A percentile compares a stretch with the other conserved stretches of the same genome.
These are phyloP conservation scores for Mallotus japonicus DNA, from an alignment of 441 rosid species.

Conservation along the genomic window DNA sequence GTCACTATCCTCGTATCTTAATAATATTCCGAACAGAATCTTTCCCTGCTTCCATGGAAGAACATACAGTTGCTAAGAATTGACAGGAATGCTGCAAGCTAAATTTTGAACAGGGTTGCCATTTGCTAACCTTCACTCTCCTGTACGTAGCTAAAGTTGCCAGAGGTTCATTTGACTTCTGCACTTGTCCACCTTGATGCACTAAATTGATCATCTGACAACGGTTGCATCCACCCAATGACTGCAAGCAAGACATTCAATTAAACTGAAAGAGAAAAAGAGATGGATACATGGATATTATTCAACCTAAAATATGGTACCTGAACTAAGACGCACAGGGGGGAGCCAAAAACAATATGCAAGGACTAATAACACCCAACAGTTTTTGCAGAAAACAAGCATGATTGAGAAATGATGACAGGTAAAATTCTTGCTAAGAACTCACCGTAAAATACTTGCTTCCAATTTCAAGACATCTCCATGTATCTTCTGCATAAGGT, in stretches of 20 bases:
- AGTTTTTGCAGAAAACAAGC: neutral
- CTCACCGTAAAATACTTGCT: conserved; percentile 55
- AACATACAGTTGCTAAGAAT: neutral
- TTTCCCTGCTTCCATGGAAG: conserved; percentile 61
- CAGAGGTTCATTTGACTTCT: conserved; percentile 75
- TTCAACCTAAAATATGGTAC: neutral
- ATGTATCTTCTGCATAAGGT: conserved; percentile 82
- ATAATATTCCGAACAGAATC: conserved; percentile 78
- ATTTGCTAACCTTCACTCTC: conserved; percentile 63
- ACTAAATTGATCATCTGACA: conserved; percentile 77
- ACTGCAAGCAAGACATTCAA: conserved; percentile 38
- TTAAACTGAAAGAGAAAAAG: neutral
- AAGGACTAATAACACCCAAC: neutral
- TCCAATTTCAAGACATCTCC: conserved; percentile 70
- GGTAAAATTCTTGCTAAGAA: conserved; percentile 40
- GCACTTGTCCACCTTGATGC: conserved; percentile 52
- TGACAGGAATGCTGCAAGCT: neutral
- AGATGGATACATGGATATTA: neutral
- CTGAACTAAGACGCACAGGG: neutral
- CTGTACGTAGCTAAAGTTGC: conserved; percentile 83
- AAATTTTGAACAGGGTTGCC: neutral
- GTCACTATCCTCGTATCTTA: conserved; percentile 42
- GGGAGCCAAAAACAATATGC: neutral
- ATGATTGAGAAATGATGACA: neutral
- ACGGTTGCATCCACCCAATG: conserved; percentile 89